These are phyloP conservation scores for Coprinopsis sp. DNA, from an alignment of 768 basidiomycete genomes.

Conservation along the genomic window DNA sequence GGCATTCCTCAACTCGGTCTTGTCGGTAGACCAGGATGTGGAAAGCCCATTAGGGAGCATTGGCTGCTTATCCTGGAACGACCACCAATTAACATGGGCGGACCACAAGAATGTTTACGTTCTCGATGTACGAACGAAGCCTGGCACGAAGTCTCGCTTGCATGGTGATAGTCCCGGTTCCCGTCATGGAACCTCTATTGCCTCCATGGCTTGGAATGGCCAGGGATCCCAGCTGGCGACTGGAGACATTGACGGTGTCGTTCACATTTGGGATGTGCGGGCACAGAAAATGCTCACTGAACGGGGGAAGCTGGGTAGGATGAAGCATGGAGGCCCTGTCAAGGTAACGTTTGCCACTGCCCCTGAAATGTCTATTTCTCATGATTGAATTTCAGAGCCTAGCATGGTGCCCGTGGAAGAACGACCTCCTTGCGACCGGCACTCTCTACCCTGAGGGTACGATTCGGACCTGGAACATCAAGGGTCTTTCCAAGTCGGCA, in stretches of 20 bases:
- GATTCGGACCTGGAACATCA: conserved; percentile 48
- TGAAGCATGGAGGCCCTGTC: conserved; percentile 59
- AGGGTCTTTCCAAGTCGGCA: conserved; percentile 13
- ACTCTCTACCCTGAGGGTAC: conserved; percentile 39
- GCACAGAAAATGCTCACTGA: conserved; percentile 56
- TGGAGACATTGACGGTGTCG: conserved; percentile 81
- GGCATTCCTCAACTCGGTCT: conserved; percentile 13
- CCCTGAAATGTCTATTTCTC: too few species aligned
- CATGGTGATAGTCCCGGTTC: conserved; percentile 46
- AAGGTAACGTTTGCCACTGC: too few species aligned
- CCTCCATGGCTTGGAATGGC: conserved; percentile 70
- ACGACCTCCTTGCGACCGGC: conserved; percentile 72
- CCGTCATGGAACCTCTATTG: conserved; percentile 37
- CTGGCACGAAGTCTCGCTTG: conserved; percentile 14
- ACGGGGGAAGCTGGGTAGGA: conserved; percentile 55
- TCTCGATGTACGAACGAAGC: conserved; percentile 50
- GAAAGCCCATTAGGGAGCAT: conserved; percentile 5
- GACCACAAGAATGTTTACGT: conserved; percentile 61
- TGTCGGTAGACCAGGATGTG: conserved; percentile 4
- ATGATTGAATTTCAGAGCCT: conserved; percentile 51
- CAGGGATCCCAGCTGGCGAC: conserved; percentile 78
- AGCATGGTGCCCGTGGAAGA: conserved; percentile 86
- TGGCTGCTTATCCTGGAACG: conserved; percentile 47
- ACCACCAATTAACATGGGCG: conserved; percentile 55
- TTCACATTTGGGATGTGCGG: conserved; percentile 74